Conservation (phyloP, 164 flowering plant genomes). For the Annona cherimola region DNA sequence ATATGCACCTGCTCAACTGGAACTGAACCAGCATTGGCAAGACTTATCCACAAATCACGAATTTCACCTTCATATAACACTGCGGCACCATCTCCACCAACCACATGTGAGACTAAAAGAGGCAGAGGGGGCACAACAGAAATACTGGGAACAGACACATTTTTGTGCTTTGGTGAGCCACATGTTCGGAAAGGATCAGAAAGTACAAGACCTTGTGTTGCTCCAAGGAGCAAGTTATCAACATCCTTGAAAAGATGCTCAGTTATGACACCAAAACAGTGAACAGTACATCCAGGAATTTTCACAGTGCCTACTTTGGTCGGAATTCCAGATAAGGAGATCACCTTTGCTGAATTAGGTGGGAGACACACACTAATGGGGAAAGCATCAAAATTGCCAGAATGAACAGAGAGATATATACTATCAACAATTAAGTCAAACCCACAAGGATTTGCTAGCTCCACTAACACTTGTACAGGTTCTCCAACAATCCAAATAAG, state of each 20-base stretch:
- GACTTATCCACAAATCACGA: slow-evolving; percentile 76
- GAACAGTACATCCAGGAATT: slow-evolving; percentile 91
- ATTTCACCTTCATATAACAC: slow-evolving; percentile 96
- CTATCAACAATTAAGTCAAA: slow-evolving; percentile 91
- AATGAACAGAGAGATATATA: slow-evolving; percentile 84
- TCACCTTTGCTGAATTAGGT: slow-evolving; percentile 84
- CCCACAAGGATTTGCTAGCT: slow-evolving; percentile 98
- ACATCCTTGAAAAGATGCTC: slow-evolving; percentile 93
- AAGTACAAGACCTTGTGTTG: slow-evolving; percentile 92
- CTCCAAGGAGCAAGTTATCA: slow-evolving; percentile 88
- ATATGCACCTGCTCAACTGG: slow-evolving; percentile 92
- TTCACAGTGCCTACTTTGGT: slow-evolving; percentile 75
- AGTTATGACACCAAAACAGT: slow-evolving; percentile 94
- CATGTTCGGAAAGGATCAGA: slow-evolving; percentile 96
- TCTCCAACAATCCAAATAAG: slow-evolving; percentile 93
- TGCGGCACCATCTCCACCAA: slow-evolving; percentile 89
- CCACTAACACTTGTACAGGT: slow-evolving; percentile 92
- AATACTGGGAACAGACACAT: slow-evolving; percentile 61
- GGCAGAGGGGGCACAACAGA: slow-evolving; percentile 84
- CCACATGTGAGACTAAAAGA: slow-evolving; percentile 73
- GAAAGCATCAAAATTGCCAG: slow-evolving; percentile 86
- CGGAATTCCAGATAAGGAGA: slow-evolving; percentile 89
- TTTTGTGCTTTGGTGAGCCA: slow-evolving; percentile 72
- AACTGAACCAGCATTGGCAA: slow-evolving; percentile 82
- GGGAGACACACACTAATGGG: slow-evolving; percentile 83